Evolutionary conservation across 116 monocot genomes (phyloP), one percentile per base, ranked within the genome.

Genomic region (Zostera marina): DNA sequence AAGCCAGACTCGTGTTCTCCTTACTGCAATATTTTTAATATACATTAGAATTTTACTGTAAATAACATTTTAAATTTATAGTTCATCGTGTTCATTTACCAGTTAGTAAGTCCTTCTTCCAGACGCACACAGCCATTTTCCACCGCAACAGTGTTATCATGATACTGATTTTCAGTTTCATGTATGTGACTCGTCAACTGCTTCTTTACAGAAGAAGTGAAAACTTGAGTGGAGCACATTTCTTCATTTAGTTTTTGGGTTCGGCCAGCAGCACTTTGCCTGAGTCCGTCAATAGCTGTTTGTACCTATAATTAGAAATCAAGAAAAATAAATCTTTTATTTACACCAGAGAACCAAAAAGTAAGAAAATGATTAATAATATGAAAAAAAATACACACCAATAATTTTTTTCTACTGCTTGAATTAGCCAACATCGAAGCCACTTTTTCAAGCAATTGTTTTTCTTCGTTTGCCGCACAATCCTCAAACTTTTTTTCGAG

Each of bases 401-500:
- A 61, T 46, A 76, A 68, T 74, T 74, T 85, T 70, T 96, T 89
- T 55, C 90, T 72, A 16, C 72, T 65, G 66, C 76, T 89, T 60
- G 96, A 98, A 68, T 73, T 86, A 42, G 85, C 90, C 38, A 90
- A 73, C 83, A 98, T 85, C 74, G 85, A 82, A 24, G 83, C 79
- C 17, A 98, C 86, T 58, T 85, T 98, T 60, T 83, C 83, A 41
- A 98, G 63, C 11, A 98, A 62, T 67, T 90, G 78, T 16, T 61
- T 90, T 59, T 98, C 96, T 79, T 98, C 96, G 69, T 68, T 90
- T 45, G 80, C 90, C 73, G 90, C 80, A 77, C 80, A 89, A 52
- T 85, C 86, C 86, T 98, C 98, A 73, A 98, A 98, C 49, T 98
- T 98, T 69, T 66, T 91, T 62, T 98, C 90, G 65, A 98, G 91